Base-by-base conservation (phyloP, 108 stramenopile genomes). In the Fragilaria radians region DNA sequence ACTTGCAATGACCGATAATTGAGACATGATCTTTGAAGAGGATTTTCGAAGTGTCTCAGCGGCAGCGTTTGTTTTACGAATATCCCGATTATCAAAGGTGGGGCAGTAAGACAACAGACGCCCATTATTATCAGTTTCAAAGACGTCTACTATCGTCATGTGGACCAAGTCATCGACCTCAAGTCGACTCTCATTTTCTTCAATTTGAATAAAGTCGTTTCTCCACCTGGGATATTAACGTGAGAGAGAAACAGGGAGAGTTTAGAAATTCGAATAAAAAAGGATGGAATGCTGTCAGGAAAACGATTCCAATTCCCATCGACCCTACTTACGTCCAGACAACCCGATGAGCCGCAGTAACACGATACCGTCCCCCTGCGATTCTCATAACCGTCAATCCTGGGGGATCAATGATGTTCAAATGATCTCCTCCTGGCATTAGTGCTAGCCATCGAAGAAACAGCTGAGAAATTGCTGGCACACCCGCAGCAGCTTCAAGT, bases 381-480 rank as follows among this genome's bases (percentile, higher is more conserved):
- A 93, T 93, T 60, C 82, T 77, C 91, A 93, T 93, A 0, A 93
- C 86, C 3, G 91, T 93, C 51, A 93, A 54, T 26, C 91, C 91
- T 22, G 91, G 91, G 3, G 91, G 91, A 65, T 89, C 81, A 52
- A 93, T 87, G 14, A 85, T 66, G 59, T 93, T 93, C 66, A 83
- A 68, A 59, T 93, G 91, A 70, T 93, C 91, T 21, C 87, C 91
- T 28, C 84, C 83, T 17, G 91, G 91, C 91, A 93, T 88, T 24
- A 93, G 72, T 18, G 91, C 90, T 80, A 93, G 32, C 91, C 91
- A 88, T 31, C 91, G 55, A 19, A 89, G 58, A 77, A 93, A 93
- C 28, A 93, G 64, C 42, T 83, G 81, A 25, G 84, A 79, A 54
- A 93, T 55, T 9, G 74, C 79, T 45, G 67, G 65, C 57, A 93